Percentiles rank a stretch among this genome's conserved stretches.
phyloP scores from a whole-genome alignment of 208 protist species.

The Acanthamoeba triangularis region DNA sequence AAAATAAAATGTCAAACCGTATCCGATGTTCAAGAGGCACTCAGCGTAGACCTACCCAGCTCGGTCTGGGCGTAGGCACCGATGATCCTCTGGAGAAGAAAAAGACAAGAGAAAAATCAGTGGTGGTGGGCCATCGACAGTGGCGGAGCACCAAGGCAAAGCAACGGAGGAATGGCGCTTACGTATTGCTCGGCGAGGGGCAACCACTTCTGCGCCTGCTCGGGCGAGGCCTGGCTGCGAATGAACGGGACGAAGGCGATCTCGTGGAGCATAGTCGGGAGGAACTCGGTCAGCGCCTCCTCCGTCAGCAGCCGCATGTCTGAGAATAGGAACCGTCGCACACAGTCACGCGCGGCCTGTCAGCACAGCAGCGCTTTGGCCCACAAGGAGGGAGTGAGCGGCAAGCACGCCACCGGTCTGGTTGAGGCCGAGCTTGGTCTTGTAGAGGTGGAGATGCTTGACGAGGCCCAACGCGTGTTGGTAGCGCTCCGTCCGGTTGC shows the following conservation, averaged over 20 bases:
- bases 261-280: constrained; percentile 66
- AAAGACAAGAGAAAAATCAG: neutral
- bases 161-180: neutral
- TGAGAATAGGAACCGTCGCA: neutral
- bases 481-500: constrained; percentile 6
- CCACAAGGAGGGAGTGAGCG: neutral
- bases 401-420: neutral
- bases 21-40: no score
- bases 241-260: constrained; percentile 73
- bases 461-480: constrained; percentile 54
- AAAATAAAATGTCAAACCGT: neutral
- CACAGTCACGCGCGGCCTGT: neutral
- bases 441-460: constrained; percentile 65
- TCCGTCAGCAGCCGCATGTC: constrained; percentile 18
- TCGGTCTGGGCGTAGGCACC: constrained; percentile 77
- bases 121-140: no score
- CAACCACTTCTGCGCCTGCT: constrained; percentile 65
- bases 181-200: constrained; percentile 75
- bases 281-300: constrained; percentile 39
- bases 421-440: constrained; percentile 50
- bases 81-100: constrained; percentile 32
- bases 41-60: neutral
- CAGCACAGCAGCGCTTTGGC: neutral
- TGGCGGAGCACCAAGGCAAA: neutral
- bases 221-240: constrained; percentile 63